phyloP scores from a whole-genome alignment of 306 rosid genomes.

The Vachellia pachyceras region DNA sequence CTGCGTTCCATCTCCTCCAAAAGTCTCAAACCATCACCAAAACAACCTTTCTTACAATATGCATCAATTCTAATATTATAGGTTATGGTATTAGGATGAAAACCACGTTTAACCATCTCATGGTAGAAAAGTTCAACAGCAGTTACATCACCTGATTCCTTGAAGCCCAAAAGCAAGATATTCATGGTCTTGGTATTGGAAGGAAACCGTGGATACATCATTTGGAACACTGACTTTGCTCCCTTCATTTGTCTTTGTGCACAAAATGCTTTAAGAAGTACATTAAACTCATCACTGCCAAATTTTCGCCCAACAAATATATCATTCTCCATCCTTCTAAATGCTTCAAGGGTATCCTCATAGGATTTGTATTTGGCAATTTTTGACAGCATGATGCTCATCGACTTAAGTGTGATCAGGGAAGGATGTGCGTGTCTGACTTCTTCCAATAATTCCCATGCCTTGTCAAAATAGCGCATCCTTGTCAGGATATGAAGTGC shows the following conservation, averaged over 20 bases:
- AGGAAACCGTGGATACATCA: conserved; percentile 61
- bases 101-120: conserved; percentile 81
- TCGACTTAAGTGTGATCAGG: conserved; percentile 74
- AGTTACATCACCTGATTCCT: conserved; percentile 81
- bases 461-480: conserved; percentile 80
- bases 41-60: conserved; percentile 76
- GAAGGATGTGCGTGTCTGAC: conserved; percentile 49
- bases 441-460: conserved; percentile 67
- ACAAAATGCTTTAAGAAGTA: conserved; percentile 73
- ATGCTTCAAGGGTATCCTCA: conserved; percentile 76
- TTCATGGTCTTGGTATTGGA: conserved; percentile 81
- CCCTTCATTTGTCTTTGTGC: conserved; percentile 88
- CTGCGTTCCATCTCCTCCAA: conserved; percentile 74
- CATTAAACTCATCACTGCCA: conserved; percentile 78
- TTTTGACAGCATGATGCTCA: conserved; percentile 80
- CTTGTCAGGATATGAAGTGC: conserved; percentile 74
- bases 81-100: conserved; percentile 69
- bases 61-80: conserved; percentile 78
- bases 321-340: conserved; percentile 68
- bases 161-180: conserved; percentile 79
- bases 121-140: conserved; percentile 83
- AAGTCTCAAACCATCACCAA: conserved; percentile 75
- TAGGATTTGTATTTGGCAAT: conserved; percentile 67
- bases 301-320: conserved; percentile 59
- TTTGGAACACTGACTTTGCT: conserved; percentile 72